phyloP scores from a whole-genome alignment of 371 early-diverging fungal species.

The Nematocida parisii region DNA sequence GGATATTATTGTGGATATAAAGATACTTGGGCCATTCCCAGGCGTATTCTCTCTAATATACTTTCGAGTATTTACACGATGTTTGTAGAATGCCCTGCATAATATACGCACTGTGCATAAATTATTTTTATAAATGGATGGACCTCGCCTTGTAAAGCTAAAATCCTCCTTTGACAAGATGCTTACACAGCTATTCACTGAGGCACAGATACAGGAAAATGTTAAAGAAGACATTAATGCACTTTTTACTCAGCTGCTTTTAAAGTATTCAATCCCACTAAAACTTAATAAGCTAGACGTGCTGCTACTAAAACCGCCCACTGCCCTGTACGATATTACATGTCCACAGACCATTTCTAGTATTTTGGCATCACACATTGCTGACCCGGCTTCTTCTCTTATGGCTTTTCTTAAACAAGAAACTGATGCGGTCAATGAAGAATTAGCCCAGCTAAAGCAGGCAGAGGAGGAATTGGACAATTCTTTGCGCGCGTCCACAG shows the following conservation, averaged over 20 bases:
- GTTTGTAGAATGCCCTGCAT: too few species aligned
- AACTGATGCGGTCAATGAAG: background rate
- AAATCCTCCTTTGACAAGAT: slow-evolving; percentile 49
- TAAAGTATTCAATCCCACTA: slow-evolving; percentile 54
- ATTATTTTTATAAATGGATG: slow-evolving; percentile 41
- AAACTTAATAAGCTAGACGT: slow-evolving; percentile 49
- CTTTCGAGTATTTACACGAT: too few species aligned
- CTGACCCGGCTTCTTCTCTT: background rate
- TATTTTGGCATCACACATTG: slow-evolving; percentile 28
- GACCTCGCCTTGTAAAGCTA: slow-evolving; percentile 42
- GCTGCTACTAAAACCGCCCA: slow-evolving; percentile 1
- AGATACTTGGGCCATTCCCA: too few species aligned
- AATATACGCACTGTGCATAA: background rate
- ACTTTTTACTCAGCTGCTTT: slow-evolving; percentile 44
- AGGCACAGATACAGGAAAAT: slow-evolving; percentile 8
- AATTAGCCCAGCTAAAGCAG: background rate
- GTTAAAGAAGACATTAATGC: slow-evolving; percentile 48
- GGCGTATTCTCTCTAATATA: too few species aligned
- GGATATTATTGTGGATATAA: too few species aligned
- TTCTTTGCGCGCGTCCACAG: background rate
- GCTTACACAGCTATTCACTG: slow-evolving; percentile 33
- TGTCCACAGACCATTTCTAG: background rate
- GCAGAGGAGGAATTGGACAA: slow-evolving; percentile 9
- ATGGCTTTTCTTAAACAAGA: slow-evolving; percentile 1
- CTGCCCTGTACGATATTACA: slow-evolving; percentile 40